Conservation (phyloP, 805 yeast genomes). For the Lachancea waltii region DNA sequence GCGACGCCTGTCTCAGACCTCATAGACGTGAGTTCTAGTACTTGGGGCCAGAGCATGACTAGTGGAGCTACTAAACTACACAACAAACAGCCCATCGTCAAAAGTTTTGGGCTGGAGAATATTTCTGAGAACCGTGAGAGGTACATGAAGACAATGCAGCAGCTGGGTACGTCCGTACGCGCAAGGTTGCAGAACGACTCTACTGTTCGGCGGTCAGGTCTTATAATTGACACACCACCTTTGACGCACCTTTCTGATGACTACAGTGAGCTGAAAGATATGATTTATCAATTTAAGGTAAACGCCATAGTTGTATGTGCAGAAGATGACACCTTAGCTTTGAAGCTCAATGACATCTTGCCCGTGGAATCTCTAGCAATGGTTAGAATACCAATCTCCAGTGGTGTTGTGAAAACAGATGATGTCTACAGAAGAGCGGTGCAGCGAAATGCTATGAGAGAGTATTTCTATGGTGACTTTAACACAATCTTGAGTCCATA, state of each 20-base stretch:
- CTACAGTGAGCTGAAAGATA: conserved; percentile 13
- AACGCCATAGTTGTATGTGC: conserved; percentile 21
- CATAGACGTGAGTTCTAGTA: conserved; percentile 62
- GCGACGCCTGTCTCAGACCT: conserved; percentile 81
- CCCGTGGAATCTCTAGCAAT: conserved; percentile 21
- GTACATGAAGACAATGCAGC: conserved; percentile 44
- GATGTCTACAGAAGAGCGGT: conserved; percentile 59
- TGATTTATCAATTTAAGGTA: conserved; percentile 19
- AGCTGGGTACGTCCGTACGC: conserved; percentile 43
- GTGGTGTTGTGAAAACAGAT: conserved; percentile 72
- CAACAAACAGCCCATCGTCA: conserved; percentile 86
- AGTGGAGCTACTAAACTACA: conserved; percentile 72
- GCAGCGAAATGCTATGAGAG: conserved; percentile 74
- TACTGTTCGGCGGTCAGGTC: conserved; percentile 30
- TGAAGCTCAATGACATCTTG: conserved; percentile 17
- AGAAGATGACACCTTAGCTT: conserved; percentile 11
- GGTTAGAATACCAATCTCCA: conserved; percentile 61
- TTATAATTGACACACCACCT: conserved; percentile 29
- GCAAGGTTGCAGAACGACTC: conserved; percentile 26
- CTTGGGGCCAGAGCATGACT: conserved; percentile 73
- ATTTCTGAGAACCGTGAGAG: conserved; percentile 44
- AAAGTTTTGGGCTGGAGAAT: conserved; percentile 66
- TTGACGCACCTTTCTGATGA: conserved; percentile 16
- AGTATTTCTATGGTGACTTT: conserved; percentile 81
- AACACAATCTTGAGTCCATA: conserved; percentile 73